phyloP scores from a whole-genome alignment of 2,329 filamentous ascomycete genomes.

The Apiospora phragmitis region DNA sequence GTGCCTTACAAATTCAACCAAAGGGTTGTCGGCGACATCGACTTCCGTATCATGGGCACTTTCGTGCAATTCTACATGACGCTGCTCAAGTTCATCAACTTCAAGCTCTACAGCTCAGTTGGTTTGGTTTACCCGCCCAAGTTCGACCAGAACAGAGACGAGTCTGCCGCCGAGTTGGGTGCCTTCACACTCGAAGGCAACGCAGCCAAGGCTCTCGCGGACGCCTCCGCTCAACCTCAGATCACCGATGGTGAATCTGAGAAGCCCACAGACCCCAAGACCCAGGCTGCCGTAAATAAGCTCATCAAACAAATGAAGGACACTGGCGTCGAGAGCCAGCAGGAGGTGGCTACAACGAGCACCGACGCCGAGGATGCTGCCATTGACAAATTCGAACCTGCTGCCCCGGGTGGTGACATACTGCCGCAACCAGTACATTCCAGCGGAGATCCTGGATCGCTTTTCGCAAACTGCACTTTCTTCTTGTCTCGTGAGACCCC shows the following conservation, averaged over 20 bases:
- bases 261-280: slow-evolving; percentile 60
- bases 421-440: slow-evolving; percentile 75
- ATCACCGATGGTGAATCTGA: slow-evolving; percentile 49
- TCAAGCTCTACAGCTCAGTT: slow-evolving; percentile 85
- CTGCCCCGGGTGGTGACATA: slow-evolving; percentile 80
- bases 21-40: slow-evolving; percentile 87
- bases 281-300: slow-evolving; percentile 68
- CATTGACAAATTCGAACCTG: slow-evolving; percentile 90
- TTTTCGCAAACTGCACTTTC: slow-evolving; percentile 88
- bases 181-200: slow-evolving; percentile 89
- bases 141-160: slow-evolving; percentile 84
- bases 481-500: slow-evolving; percentile 94
- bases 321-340: slow-evolving; percentile 44
- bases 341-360: slow-evolving; percentile 42
- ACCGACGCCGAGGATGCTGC: slow-evolving; percentile 53
- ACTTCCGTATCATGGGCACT: slow-evolving; percentile 98
- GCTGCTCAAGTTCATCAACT: slow-evolving; percentile 93
- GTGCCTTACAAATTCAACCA: slow-evolving; percentile 99
- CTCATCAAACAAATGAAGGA: slow-evolving; percentile 67
- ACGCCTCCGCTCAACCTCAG: slow-evolving; percentile 46
- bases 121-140: slow-evolving; percentile 95
- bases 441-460: slow-evolving; percentile 66
- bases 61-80: slow-evolving; percentile 99
- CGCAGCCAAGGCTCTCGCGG: slow-evolving; percentile 54
- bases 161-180: slow-evolving; percentile 83